Evolutionary conservation across 306 rosid species (phyloP).

Genomic region (Prosopis cineraria): DNA sequence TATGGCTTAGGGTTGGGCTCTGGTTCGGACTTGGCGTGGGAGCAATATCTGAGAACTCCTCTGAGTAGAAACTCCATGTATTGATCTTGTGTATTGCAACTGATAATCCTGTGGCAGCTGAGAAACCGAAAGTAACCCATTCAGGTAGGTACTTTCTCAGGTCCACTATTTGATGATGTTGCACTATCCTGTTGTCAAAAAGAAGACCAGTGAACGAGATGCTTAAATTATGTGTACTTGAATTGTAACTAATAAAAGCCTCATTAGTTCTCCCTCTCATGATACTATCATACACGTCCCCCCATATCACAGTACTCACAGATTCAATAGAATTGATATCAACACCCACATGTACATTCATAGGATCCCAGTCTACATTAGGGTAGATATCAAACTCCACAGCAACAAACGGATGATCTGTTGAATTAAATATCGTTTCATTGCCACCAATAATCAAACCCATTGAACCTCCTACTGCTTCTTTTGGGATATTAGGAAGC

Average conservation of each 20-base stretch:
- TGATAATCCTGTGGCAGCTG: background rate
- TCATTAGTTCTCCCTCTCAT: background rate
- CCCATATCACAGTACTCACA: background rate
- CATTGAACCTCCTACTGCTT: background rate
- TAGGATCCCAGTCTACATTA: background rate
- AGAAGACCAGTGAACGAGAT: too few species aligned
- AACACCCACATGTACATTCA: background rate
- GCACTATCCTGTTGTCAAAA: background rate
- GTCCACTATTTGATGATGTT: background rate
- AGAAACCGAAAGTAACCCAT: background rate
- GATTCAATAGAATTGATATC: background rate
- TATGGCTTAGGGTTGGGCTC: too few species aligned
- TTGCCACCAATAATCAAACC: background rate
- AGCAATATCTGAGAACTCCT: too few species aligned
- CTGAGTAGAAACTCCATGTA: background rate
- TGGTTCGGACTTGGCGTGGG: too few species aligned
- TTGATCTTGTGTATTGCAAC: background rate
- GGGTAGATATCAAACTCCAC: background rate
- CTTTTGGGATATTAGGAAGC: background rate
- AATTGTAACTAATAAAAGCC: background rate
- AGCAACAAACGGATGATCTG: background rate
- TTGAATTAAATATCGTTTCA: background rate
- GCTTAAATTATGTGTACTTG: background rate
- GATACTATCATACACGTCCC: background rate
- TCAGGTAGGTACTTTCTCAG: background rate